phyloP scores from a whole-genome alignment of 2,329 filamentous ascomycete genomes.

The Ceratocystis alfenasii region DNA sequence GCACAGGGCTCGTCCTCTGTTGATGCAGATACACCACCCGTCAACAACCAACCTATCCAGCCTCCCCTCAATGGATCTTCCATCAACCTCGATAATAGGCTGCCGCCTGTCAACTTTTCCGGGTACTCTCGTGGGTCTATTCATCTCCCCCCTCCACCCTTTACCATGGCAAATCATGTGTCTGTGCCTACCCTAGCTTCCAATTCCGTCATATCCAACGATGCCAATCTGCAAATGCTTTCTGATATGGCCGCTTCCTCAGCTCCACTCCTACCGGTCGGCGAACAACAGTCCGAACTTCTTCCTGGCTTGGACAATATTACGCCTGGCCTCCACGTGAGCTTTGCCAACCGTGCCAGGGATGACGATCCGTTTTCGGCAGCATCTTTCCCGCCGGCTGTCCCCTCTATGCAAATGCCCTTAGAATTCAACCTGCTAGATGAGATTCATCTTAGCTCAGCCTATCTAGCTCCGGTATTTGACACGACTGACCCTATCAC shows the following conservation, averaged over 20 bases:
- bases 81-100: constrained; percentile 12
- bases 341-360: constrained; percentile 2
- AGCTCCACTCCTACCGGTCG: constrained; percentile 7
- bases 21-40: neutral
- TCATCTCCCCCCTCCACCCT: constrained; percentile 11
- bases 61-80: constrained; percentile 8
- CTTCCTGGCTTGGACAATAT: constrained; percentile 15
- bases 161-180: constrained; percentile 13
- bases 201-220: constrained; percentile 8
- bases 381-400: constrained; percentile 6
- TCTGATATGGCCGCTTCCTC: constrained; percentile 17
- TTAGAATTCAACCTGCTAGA: constrained; percentile 16
- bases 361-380: constrained; percentile 9
- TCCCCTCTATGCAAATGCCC: constrained; percentile 28
- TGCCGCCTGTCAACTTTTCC: constrained; percentile 2
- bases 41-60: constrained; percentile 4
- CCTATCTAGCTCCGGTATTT: constrained; percentile 12
- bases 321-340: constrained; percentile 4
- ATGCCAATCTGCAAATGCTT: constrained; percentile 15
- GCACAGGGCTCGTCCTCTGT: neutral
- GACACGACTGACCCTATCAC: constrained; percentile 17
- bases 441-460: constrained; percentile 9
- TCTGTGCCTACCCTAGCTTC: constrained; percentile 12
- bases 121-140: constrained; percentile 3
- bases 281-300: constrained; percentile 8